A percentile compares a stretch with the other conserved stretches of the same genome.
phyloP scores from a whole-genome alignment of 2,329 filamentous ascomycete species.

The Malbranchea cinnamomea region DNA sequence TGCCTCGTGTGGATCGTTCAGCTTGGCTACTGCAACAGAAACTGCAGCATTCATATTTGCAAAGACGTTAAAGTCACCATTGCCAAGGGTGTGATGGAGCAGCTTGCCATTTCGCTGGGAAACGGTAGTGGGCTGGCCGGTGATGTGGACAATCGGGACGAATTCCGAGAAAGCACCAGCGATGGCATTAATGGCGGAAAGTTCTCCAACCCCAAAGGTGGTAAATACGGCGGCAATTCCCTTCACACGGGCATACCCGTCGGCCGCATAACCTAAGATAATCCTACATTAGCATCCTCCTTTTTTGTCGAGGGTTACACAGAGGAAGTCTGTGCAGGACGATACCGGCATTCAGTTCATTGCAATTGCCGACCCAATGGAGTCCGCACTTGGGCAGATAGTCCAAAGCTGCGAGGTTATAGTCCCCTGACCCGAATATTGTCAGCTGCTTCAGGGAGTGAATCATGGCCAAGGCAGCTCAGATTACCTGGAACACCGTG shows the following conservation, averaged over 20 bases:
- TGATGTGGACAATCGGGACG: conserved; percentile 50
- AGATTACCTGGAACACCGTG: conserved; percentile 39
- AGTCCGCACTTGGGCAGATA: conserved; percentile 45
- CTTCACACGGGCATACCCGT: conserved; percentile 59
- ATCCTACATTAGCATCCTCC: conserved; percentile 5
- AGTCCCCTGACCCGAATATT: too few relatives aligned
- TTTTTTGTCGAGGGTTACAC: background rate
- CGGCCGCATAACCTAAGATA: conserved; percentile 50
- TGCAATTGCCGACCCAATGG: conserved; percentile 52
- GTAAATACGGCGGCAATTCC: conserved; percentile 54
- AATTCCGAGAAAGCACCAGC: conserved; percentile 62
- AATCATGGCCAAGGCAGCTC: conserved; percentile 11
- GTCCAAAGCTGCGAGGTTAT: conserved; percentile 55
- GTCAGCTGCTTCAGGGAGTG: conserved; percentile 1
- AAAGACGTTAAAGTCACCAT: conserved; percentile 39
- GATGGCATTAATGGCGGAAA: conserved; percentile 58
- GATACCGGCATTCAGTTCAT: conserved; percentile 57
- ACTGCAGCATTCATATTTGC: conserved; percentile 35
- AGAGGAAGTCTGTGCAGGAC: conserved; percentile 5
- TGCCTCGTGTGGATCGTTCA: conserved; percentile 31
- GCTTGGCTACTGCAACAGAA: conserved; percentile 35
- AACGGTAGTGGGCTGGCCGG: conserved; percentile 35
- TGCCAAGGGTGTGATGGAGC: conserved; percentile 55
- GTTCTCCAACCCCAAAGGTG: conserved; percentile 55
- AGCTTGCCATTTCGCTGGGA: conserved; percentile 30